Percentiles rank a stretch among this genome's conserved stretches.
Conservation (phyloP, 2,329 filamentous ascomycete species). For the Atkinsonella hypoxylon region DNA sequence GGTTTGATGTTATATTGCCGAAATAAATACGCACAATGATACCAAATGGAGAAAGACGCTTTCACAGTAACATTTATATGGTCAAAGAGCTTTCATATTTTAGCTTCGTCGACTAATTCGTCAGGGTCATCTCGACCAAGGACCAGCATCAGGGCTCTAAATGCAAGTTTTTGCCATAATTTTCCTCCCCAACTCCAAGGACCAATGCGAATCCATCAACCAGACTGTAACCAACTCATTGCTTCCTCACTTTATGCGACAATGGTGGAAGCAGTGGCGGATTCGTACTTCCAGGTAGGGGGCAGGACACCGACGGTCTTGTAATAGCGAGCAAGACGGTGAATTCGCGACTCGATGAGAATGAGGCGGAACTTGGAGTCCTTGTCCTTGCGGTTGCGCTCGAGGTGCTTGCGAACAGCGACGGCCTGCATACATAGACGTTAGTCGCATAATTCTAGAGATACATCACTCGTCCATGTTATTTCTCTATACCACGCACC, state of each 20-base stretch:
- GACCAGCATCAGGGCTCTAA: constrained; percentile 32
- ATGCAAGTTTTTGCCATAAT: constrained; percentile 29
- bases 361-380: constrained; percentile 99
- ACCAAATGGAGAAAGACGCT: background rate
- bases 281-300: constrained; percentile 99
- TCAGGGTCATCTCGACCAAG: constrained; percentile 20
- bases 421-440: constrained; percentile 54
- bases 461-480: background rate
- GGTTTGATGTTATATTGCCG: background rate
- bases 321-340: constrained; percentile 99
- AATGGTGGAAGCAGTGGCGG: constrained; percentile 85
- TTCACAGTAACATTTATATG: background rate
- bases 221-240: constrained; percentile 4
- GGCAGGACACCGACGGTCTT: constrained; percentile 80
- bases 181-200: constrained; percentile 31
- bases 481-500: constrained; percentile 37
- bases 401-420: constrained; percentile 98
- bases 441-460: background rate
- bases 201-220: constrained; percentile 23
- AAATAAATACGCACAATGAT: background rate
- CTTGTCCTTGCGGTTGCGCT: constrained; percentile 99
- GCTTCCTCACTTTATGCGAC: constrained; percentile 57
- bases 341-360: constrained; percentile 99
- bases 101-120: constrained; percentile 19
- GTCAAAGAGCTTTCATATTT: constrained; percentile 21